Conservation (phyloP, 352 stramenopile species). For the Elongisporangium anandrum region DNA sequence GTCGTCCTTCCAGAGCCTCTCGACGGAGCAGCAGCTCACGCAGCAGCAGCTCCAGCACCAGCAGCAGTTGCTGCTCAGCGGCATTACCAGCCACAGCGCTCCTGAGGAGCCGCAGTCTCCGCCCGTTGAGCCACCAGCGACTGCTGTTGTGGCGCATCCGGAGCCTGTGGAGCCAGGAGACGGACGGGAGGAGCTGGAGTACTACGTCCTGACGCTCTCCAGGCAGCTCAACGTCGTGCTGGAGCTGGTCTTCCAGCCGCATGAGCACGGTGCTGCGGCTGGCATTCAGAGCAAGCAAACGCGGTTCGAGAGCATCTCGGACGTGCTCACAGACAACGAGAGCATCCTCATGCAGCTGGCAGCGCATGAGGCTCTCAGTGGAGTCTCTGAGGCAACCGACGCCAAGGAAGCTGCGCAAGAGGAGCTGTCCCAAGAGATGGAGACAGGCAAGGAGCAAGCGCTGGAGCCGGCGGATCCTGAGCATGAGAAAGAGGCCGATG, state of each 20-base stretch:
- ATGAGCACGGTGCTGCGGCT: conserved; percentile 18
- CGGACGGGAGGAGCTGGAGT: conserved; percentile 44
- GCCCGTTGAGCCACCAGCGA: neutral
- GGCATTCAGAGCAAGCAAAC: conserved; percentile 30
- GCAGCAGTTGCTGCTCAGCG: conserved; percentile 9
- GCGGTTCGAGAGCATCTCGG: conserved; percentile 35
- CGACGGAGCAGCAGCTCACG: conserved; percentile 8
- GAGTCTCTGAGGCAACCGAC: neutral
- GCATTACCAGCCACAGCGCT: conserved; percentile 7
- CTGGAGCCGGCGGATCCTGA: neutral
- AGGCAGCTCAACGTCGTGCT: conserved; percentile 59
- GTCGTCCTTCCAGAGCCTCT: conserved; percentile 25
- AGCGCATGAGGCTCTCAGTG: neutral
- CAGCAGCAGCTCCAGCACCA: conserved; percentile 7
- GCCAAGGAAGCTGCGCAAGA: neutral
- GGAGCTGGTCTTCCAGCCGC: conserved; percentile 51
- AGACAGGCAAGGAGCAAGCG: neutral
- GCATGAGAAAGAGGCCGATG: neutral
- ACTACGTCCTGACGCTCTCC: conserved; percentile 50
- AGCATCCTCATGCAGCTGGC: conserved; percentile 44
- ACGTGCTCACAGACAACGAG: conserved; percentile 61
- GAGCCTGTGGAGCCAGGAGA: neutral
- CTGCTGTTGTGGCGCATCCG: neutral
- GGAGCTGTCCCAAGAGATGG: conserved; percentile 1
- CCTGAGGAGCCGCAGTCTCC: neutral